Base-by-base conservation (phyloP, 1,284 basidiomycete genomes). In the Coniferiporia weirii region DNA sequence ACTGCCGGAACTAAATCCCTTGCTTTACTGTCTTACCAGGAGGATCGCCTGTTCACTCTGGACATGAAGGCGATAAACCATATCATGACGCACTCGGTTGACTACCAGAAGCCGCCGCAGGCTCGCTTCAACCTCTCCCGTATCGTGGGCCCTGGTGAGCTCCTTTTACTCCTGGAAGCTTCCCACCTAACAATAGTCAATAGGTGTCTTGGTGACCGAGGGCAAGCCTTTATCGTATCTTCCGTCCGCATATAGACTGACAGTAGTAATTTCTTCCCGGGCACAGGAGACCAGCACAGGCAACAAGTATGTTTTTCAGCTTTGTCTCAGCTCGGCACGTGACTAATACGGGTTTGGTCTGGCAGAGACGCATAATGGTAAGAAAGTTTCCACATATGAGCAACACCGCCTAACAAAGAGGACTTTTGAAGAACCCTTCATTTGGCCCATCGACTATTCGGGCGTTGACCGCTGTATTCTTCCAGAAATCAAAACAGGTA, bases 61-160 rank as follows among this genome's bases (percentile, higher is more conserved):
- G 82, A 83, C 64, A 68, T 72, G 15, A 78, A 77, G 52, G 82
- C 81, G 4, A 40, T 83, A 20, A 75, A 75, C 52, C 76, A 84
- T 66, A 67, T 84, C 43, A 63, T 84, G 10, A 75, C 73, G 64
- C 77, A 79, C 62, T 72, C 67, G 45, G 66, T 75, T 45, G 71
- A 72, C 13, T 84, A 79, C 64, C 75, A 79, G 63, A 83, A 80
- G 61, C 73, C 79, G 0, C 69, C 70, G 15, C 35, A 66, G 10
- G 64, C 69, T 1, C 70, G 77, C 4, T 70, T 71, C 50, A 67
- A 61, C n/a, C 66, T 83, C 2, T 60, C 65, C n/a, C 70, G 69
- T 3, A 61, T 81, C 5, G 57, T 83, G 20, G 82, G 82, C 8
- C 64, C 70, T 61, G 81, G 82, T 77, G 43, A 12, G 63, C 9